A percentile compares a stretch with the other conserved stretches of the same genome.
Conservation (phyloP, 345 rosid genomes). For the Salix exigua region DNA sequence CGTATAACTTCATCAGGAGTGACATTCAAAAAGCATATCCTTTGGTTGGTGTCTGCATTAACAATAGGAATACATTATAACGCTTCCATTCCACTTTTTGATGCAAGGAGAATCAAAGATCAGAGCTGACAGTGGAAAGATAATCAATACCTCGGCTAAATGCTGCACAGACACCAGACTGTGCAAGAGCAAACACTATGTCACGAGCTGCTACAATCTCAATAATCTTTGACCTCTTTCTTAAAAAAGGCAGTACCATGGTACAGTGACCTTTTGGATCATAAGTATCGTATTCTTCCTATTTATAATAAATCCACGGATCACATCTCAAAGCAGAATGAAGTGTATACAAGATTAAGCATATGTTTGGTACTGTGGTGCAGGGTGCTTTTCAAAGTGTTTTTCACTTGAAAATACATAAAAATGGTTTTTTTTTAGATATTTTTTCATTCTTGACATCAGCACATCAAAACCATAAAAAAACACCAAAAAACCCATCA, state of each 20-base stretch:
- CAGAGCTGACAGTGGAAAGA: neutral
- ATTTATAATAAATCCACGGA: conserved; percentile 5
- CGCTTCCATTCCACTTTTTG: neutral
- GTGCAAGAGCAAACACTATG: conserved; percentile 57
- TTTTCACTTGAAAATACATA: too few species aligned
- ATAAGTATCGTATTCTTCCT: conserved; percentile 92
- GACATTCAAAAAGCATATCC: conserved; percentile 64
- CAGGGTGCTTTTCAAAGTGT: too few species aligned
- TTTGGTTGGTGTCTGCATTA: conserved; percentile 54
- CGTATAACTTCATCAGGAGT: conserved; percentile 61
- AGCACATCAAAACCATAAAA: too few species aligned
- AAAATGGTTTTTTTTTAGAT: too few species aligned
- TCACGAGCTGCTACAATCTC: conserved; percentile 84
- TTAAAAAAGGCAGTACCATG: conserved; percentile 67
- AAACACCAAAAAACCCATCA: too few species aligned
- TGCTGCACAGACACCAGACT: conserved; percentile 60
- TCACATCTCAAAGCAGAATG: neutral
- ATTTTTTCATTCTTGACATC: too few species aligned
- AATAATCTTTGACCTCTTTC: conserved; percentile 75
- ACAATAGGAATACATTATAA: neutral
- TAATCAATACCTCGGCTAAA: conserved; percentile 43
- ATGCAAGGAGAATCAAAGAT: neutral
- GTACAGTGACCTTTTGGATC: conserved; percentile 79
- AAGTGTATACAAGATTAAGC: neutral
- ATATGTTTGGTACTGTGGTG: too few species aligned